phyloP scores from a whole-genome alignment of 768 basidiomycete genomes.

The Boletus barrowsii region DNA sequence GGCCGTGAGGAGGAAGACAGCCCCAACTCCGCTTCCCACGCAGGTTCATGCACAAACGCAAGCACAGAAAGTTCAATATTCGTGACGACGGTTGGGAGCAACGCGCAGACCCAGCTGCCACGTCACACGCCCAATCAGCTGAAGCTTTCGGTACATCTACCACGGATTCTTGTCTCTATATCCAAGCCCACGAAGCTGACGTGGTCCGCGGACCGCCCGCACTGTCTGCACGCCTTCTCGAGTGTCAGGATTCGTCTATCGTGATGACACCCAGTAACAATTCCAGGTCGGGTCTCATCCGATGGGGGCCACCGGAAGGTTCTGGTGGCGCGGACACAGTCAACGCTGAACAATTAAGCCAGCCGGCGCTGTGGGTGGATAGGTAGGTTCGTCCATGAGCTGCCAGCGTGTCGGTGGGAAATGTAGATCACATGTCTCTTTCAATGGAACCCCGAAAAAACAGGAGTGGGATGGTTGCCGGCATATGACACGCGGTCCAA shows the following conservation, averaged over 20 bases:
- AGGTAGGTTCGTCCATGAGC: slow-evolving; percentile 57
- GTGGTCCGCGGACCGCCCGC: slow-evolving; percentile 55
- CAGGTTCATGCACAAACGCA: slow-evolving; percentile 26
- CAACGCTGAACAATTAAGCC: neutral
- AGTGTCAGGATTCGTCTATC: slow-evolving; percentile 19
- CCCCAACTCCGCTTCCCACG: neutral
- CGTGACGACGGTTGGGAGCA: slow-evolving; percentile 14
- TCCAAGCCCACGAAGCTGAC: slow-evolving; percentile 79
- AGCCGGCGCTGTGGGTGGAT: slow-evolving; percentile 63
- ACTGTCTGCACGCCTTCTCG: slow-evolving; percentile 33
- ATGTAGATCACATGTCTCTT: slow-evolving; percentile 5
- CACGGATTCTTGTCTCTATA: slow-evolving; percentile 37
- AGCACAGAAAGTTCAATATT: slow-evolving; percentile 12
- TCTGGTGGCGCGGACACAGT: slow-evolving; percentile 3
- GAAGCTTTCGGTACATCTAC: neutral
- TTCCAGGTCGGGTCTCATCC: slow-evolving; percentile 35
- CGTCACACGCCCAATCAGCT: slow-evolving; percentile 1
- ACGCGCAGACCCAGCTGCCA: neutral
- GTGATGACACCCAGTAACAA: slow-evolving; percentile 4
- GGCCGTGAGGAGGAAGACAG: too few species aligned
- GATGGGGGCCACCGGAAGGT: slow-evolving; percentile 25
- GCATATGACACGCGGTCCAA: slow-evolving; percentile 3
- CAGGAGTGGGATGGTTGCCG: slow-evolving; percentile 7
- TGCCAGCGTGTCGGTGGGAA: slow-evolving; percentile 6
- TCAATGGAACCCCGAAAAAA: slow-evolving; percentile 3